phyloP scores from a whole-genome alignment of 495 filamentous ascomycete species.

The Xylaria longipes region DNA sequence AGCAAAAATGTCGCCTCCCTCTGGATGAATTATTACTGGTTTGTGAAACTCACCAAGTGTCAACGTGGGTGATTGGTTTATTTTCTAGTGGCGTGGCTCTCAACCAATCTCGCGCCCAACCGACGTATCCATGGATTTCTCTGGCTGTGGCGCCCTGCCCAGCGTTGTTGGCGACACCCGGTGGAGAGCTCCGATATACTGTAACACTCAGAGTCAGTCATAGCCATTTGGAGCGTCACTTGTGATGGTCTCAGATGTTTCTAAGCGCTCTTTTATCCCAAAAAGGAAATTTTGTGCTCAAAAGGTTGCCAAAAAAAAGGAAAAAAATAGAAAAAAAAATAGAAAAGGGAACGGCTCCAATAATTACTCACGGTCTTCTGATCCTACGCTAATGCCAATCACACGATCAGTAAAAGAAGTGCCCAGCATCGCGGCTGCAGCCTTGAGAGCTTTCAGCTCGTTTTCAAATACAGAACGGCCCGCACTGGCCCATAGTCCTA shows the following conservation, averaged over 20 bases:
- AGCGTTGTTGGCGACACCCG: conserved; percentile 44
- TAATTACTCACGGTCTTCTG: conserved; percentile 60
- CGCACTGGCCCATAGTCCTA: conserved; percentile 73
- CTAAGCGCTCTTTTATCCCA: neutral
- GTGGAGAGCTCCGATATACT: conserved; percentile 70
- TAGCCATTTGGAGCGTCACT: neutral
- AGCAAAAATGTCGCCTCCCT: neutral
- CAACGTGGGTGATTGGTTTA: conserved; percentile 74
- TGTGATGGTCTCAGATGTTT: neutral
- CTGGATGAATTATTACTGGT: neutral
- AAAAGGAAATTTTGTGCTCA: neutral
- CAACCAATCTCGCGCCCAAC: conserved; percentile 60
- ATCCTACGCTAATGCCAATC: conserved; percentile 79
- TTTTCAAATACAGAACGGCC: conserved; percentile 61
- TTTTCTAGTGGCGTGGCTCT: conserved; percentile 57
- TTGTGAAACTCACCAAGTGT: conserved; percentile 66
- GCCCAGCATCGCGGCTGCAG: conserved; percentile 63
- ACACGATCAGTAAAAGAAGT: conserved; percentile 64
- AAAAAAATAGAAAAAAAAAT: too few species aligned
- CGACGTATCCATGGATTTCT: conserved; percentile 64
- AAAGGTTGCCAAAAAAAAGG: neutral
- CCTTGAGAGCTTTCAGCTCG: conserved; percentile 68
- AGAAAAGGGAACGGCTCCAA: neutral
- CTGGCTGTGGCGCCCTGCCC: conserved; percentile 60
- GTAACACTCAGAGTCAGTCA: conserved; percentile 22